These are phyloP conservation scores for Gaertneriomyces sp. DNA, from an alignment of 192 early-diverging fungal species.

Conservation along the genomic window DNA sequence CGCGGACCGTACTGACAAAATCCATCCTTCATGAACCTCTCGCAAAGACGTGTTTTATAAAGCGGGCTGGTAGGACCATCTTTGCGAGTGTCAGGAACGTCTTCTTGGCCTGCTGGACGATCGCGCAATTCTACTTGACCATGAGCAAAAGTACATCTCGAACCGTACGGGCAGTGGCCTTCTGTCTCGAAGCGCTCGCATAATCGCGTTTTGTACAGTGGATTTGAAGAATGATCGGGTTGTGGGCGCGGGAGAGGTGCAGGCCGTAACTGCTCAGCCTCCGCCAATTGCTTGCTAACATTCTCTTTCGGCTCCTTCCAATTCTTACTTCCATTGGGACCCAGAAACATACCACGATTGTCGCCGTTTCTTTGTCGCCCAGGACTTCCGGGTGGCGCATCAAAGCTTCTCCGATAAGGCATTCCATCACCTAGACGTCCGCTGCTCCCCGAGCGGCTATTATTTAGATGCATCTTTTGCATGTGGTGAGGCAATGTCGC, in stretches of 20 bases:
- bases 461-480: not conserved
- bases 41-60: conserved; percentile 81
- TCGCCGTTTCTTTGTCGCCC: not conserved
- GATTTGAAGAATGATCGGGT: conserved; percentile 50
- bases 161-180: conserved; percentile 66
- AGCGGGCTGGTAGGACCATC: conserved; percentile 59
- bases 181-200: conserved; percentile 82
- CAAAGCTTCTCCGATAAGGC: conserved; percentile 1
- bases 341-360: not conserved
- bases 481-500: not conserved
- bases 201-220: conserved; percentile 81
- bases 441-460: not conserved
- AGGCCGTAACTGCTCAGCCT: not conserved
- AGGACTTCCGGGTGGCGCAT: conserved; percentile 2
- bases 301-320: not conserved
- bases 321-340: not conserved
- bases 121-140: conserved; percentile 61
- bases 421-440: not conserved
- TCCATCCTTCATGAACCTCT: conserved; percentile 71
- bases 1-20: conserved; percentile 71
- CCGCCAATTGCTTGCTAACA: not conserved
- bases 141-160: conserved; percentile 73
- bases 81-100: conserved; percentile 4
- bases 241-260: not conserved
- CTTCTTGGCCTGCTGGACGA: conserved; percentile 37